phyloP scores from a whole-genome alignment of 352 stramenopile genomes.

The Phytophthora lateralis region DNA sequence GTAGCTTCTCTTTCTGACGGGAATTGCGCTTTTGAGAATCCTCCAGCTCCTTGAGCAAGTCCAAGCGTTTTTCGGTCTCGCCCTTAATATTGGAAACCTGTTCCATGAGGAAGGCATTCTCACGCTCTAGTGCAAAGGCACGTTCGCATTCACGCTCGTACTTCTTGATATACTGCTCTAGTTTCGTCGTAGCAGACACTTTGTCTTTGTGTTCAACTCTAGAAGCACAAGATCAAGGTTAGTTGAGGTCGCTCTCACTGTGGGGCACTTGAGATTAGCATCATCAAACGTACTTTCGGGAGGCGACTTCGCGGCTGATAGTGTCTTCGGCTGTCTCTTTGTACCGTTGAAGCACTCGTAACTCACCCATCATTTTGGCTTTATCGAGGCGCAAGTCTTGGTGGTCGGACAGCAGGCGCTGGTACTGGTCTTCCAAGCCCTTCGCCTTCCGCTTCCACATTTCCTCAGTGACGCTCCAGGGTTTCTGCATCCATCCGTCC shows the following conservation, averaged over 20 bases:
- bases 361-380: conserved; percentile 66
- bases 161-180: conserved; percentile 85
- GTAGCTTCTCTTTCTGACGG: conserved; percentile 72
- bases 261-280: neutral
- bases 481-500: conserved; percentile 60
- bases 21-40: conserved; percentile 73
- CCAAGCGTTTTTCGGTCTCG: conserved; percentile 74
- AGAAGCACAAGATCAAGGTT: neutral
- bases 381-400: conserved; percentile 73
- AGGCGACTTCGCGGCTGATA: conserved; percentile 56
- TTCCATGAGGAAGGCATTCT: conserved; percentile 72
- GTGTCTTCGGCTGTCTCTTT: conserved; percentile 76
- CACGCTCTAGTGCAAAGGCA: conserved; percentile 59
- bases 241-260: neutral
- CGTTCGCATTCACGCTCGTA: conserved; percentile 79
- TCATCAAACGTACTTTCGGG: conserved; percentile 47
- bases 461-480: conserved; percentile 76
- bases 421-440: conserved; percentile 71
- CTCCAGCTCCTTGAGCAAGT: conserved; percentile 70
- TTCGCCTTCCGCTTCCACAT: conserved; percentile 82
- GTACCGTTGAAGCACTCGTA: conserved; percentile 74
- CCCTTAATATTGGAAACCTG: conserved; percentile 76
- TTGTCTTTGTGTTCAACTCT: conserved; percentile 76
- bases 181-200: conserved; percentile 59
- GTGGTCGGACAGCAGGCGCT: conserved; percentile 66